Evolutionary conservation across 2,329 filamentous ascomycete genomes (phyloP).

Genomic region (Teratosphaeria epicoccoides): DNA sequence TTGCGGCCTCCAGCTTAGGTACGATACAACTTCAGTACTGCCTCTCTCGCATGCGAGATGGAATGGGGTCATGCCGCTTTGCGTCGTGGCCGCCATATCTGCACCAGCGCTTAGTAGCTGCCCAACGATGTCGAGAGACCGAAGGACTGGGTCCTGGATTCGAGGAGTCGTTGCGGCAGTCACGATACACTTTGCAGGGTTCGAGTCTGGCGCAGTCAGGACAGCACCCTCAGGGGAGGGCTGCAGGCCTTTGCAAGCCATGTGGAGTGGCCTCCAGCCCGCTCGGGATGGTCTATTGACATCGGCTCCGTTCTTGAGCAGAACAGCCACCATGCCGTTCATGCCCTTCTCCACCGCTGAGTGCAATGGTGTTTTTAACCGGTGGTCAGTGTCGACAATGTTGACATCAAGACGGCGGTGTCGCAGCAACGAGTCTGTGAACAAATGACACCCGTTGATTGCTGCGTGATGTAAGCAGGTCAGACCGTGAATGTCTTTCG

Average conservation of each 20-base stretch:
- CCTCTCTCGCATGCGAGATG: conserved; percentile 21
- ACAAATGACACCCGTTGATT: conserved; percentile 1
- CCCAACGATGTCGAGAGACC: not conserved
- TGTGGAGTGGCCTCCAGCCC: conserved; percentile 18
- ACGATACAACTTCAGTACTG: conserved; percentile 13
- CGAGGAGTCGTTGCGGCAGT: no score
- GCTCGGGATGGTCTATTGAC: conserved; percentile 13
- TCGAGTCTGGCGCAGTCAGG: no score
- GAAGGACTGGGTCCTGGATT: no score
- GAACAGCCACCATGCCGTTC: conserved; percentile 7
- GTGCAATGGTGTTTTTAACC: conserved; percentile 13
- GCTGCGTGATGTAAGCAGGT: conserved; percentile 14
- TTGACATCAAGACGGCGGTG: conserved; percentile 4
- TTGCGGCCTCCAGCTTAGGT: conserved; percentile 14
- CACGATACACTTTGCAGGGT: no score
- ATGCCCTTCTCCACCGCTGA: conserved; percentile 3
- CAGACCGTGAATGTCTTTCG: conserved; percentile 3
- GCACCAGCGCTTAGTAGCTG: conserved; percentile 2
- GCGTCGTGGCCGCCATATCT: conserved; percentile 18
- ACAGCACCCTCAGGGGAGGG: no score
- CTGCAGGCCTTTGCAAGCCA: conserved; percentile 7
- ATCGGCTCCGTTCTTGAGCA: conserved; percentile 5
- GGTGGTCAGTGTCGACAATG: conserved; percentile 8
- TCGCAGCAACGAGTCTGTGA: not conserved
- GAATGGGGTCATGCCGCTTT: conserved; percentile 9